phyloP scores from a whole-genome alignment of 352 stramenopile species.

The Elongisporangium anandrum region DNA sequence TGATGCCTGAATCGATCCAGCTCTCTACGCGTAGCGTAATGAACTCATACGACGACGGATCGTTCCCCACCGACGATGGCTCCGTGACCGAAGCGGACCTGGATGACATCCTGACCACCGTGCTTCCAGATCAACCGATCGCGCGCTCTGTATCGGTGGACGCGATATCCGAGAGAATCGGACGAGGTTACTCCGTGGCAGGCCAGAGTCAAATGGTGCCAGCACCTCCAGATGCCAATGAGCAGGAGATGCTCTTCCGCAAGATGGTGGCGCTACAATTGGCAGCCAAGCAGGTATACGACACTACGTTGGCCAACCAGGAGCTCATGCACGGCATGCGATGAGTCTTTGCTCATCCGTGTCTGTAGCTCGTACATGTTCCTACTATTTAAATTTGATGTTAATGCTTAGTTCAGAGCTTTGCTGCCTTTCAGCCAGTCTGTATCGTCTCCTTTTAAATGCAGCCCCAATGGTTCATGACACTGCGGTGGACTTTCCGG shows the following conservation, averaged over 20 bases:
- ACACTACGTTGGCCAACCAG: slow-evolving; percentile 37
- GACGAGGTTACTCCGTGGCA: not conserved
- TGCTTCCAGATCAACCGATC: not conserved
- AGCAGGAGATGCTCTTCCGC: slow-evolving; percentile 14
- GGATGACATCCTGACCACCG: not conserved
- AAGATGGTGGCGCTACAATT: slow-evolving; percentile 36
- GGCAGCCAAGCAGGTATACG: slow-evolving; percentile 31
- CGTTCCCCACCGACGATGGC: not conserved
- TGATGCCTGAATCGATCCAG: not conserved
- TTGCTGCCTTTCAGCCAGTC: too few relatives aligned
- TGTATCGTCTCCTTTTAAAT: too few relatives aligned
- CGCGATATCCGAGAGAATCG: not conserved
- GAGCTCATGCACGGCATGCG: slow-evolving; percentile 26
- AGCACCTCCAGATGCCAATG: not conserved
- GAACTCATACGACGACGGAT: not conserved
- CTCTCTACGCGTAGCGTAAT: not conserved
- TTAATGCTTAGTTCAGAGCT: not conserved
- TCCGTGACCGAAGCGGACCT: not conserved
- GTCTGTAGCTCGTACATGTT: not conserved
- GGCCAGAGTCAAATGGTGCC: too few relatives aligned
- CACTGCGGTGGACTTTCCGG: too few relatives aligned
- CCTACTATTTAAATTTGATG: not conserved
- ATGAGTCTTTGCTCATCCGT: not conserved
- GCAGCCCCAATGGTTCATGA: too few relatives aligned
- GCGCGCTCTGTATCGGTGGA: not conserved